Evolutionary conservation across 176 grass and related monocot genomes (phyloP), one percentile per base, ranked within the genome.

Genomic region (Triticum monococcum): DNA sequence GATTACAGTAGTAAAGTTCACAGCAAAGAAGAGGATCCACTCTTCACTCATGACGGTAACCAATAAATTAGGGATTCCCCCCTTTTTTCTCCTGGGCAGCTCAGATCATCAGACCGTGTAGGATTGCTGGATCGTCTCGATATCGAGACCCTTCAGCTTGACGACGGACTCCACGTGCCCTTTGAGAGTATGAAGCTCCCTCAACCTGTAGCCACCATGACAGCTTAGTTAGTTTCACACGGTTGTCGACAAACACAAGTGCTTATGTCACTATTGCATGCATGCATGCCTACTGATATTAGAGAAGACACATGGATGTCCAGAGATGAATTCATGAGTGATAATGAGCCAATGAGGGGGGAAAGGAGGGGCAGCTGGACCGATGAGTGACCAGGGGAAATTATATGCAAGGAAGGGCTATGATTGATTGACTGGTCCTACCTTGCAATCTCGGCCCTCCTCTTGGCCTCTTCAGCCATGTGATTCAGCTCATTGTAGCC

Each of bases 391-490:
- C 56, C 56, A 12, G 76, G 67, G 67, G 3, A 28, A 69, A 68
- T 57, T 40, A 68, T 23, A 4, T 45, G 31, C 20, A 20, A 81
- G 62, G 72, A 78, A 78, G 38, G 28, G 62, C 69, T 37, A 76
- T 30, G 48, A 8, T 54, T 33, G 43, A 17, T 54, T 33, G 43
- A 17, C 7, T 12, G 31, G 40, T 77, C 80, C 18, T 85, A 97
- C 95, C 95, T 93, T 30, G 95, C 95, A 86, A 97, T 97, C 83
- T 97, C 92, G 0, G 95, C 92, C 66, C 95, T 88, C 89, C 92
- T 79, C 50, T 85, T 93, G 17, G 95, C 95, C 86, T 97, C 92
- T 67, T 97, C 95, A 0, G 95, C 95, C 43, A 97, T 90, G 70
- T 97, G 90, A 59, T 89, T 95, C 1, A 97, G 79, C 68, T 97